phyloP scores from a whole-genome alignment of 768 basidiomycete genomes.

The Mycena belliarum region DNA sequence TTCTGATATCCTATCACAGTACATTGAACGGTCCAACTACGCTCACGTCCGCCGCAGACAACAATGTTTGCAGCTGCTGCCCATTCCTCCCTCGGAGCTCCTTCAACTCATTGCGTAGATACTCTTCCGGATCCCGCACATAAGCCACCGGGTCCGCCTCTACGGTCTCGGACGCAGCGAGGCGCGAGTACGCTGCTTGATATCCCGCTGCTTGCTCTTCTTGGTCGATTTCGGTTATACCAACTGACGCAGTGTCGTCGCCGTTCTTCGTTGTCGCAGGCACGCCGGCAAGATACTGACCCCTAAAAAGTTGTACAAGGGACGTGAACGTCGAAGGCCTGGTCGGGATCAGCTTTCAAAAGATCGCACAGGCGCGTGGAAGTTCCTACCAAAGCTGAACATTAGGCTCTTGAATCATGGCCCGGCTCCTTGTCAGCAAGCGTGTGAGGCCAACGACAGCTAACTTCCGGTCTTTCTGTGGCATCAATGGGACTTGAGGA shows the following conservation, averaged over 20 bases:
- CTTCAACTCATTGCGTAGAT: conserved; percentile 48
- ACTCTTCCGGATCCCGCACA: conserved; percentile 56
- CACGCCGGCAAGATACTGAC: conserved; percentile 58
- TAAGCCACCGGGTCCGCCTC: conserved; percentile 64
- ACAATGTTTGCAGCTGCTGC: conserved; percentile 36
- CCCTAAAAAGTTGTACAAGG: conserved; percentile 78
- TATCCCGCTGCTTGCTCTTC: conserved; percentile 92
- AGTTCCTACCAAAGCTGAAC: conserved; percentile 62
- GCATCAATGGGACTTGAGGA: conserved; percentile 79
- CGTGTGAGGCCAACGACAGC: conserved; percentile 78
- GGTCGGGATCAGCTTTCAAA: background rate
- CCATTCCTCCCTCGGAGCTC: conserved; percentile 39
- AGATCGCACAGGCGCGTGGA: background rate
- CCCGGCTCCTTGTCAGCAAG: conserved; percentile 70
- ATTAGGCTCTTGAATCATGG: conserved; percentile 68
- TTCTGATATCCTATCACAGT: background rate
- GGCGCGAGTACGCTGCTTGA: conserved; percentile 90
- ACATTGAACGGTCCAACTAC: conserved; percentile 30
- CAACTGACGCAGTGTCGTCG: conserved; percentile 43
- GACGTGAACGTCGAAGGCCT: conserved; percentile 75
- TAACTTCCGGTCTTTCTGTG: conserved; percentile 82
- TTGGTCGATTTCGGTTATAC: conserved; percentile 78
- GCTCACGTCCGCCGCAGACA: conserved; percentile 33
- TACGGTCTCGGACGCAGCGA: conserved; percentile 74
- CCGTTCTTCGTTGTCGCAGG: conserved; percentile 34